Base-by-base conservation (phyloP, 208 protist species). In the Naegleria gruberi region DNA sequence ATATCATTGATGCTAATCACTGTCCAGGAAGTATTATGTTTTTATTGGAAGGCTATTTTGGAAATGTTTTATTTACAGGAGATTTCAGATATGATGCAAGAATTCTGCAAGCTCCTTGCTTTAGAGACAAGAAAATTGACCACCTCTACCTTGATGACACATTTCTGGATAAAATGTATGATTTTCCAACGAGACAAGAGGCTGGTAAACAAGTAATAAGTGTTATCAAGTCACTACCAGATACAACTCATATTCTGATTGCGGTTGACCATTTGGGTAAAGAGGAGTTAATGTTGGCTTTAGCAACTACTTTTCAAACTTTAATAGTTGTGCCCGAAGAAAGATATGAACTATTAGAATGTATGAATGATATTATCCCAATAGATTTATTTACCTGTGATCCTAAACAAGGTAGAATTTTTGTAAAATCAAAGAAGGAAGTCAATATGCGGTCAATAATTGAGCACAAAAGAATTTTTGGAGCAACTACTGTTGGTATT, bases 41-140 rank as follows among this genome's bases (percentile, higher is more conserved):
- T 55, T 42, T 91, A 19, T 19, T 92, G 23, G 43, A 92, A 55
- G 91, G 91, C 7, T 92, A 91, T 65, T 92, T 92, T 91, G 91
- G 91, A 34, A 90, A 23, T 40, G 42, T 92, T 19, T 17, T 92
- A 30, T 90, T 90, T 87, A 92, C 91, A 7, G 91, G 91, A 46
- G 91, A 92, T 91, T 92, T 92, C 46, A 44, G 91, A 34, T 91
- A 44, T 45, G 90, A 82, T 41, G 77, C 86, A 3, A 41, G 8
- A 47, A 83, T 91, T 73, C 19, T 91, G 12, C 6, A 82, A 45
- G 0, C 46, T 82, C 57, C 23, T 42, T 65, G 30, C 23, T 89
- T 91, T 30, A 26, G 2, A 42, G 85, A 57, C 82, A 87, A 90
- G 44, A 42, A 81, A 46, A 86, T 92, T n/a, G 91, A 92, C 81